Base-by-base conservation (phyloP, 2,329 filamentous ascomycete species). In the Nemania diffusa region DNA sequence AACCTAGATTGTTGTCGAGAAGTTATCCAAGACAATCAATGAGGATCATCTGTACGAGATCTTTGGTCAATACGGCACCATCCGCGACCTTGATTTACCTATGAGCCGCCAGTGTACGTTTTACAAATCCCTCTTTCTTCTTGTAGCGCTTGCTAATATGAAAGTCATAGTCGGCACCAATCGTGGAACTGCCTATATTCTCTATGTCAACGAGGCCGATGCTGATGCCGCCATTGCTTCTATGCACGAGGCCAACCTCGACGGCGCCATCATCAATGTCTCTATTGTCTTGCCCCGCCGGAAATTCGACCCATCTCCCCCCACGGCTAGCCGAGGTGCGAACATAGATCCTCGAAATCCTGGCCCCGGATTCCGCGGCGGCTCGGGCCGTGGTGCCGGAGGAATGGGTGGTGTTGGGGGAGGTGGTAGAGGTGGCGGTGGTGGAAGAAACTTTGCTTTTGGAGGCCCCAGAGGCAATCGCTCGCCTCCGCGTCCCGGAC, bases 171-270 rank as follows among this genome's bases (percentile, higher is more conserved):
- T 92, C 83, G 91, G 92, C 78, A 94, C 90, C 61, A 98, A 98
- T 76, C 91, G 95, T 64, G 95, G 96, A 53, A 97, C 93, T 29
- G 96, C 95, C 34, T 98, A 97, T 79, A 94, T 98, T 70, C 85
- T 97, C 48, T 99, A 91, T 80, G 84, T 89, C 61, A 85, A 91
- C 71, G 88, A 94, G 71, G 84, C 87, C 57, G 91, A 95, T 70
- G 95, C 96, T 26, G 93, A 97, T 80, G 85, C 89, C 15, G 96
- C 96, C 29, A 97, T 97, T 73, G 89, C 94, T 20, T 92, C 97
- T 78, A 98, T 99, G 96, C 96, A 99, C 79, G 96, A 99, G 81
- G 93, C 92, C n/a, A 92, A 97, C 76, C 82, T 97, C 29, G 94
- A 97, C 79, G 94, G 94, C 58, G 88, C 90, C 24, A 85, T 89